Base-by-base conservation (phyloP, 2,329 filamentous ascomycete genomes). In the Paecilomyces sp. region DNA sequence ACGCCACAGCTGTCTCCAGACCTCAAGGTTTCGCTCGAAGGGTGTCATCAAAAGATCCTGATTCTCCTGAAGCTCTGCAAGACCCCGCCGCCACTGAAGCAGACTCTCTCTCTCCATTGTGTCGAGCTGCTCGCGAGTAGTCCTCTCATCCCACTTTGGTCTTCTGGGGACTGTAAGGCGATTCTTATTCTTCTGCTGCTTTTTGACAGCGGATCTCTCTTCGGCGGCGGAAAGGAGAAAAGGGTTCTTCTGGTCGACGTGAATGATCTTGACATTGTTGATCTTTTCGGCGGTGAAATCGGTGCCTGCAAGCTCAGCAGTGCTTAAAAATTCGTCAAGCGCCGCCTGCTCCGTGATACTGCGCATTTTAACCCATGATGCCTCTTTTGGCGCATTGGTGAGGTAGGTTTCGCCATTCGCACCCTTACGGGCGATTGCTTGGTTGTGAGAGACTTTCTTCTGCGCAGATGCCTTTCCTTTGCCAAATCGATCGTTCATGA, bases 261-360 rank as follows among this genome's bases (percentile, higher is more conserved):
- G 94, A 67, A 99, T 97, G 73, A 99, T 97, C 81, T 97, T 97
- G 77, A 97, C 90, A 72, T 95, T 97, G 79, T 93, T 97, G 85
- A 96, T 90, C 83, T 97, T 97, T 81, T 97, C 92, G 30, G 94
- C 95, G 0, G 93, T 97, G 76, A 99, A 99, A 74, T 99, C 94
- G 66, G 94, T 99, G 65, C 92, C 93, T n/a, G 94, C 94, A 67
- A 99, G 81, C 78, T 97, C 92, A 64, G 94, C 95, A 1, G 94
- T 99, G 60, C 89, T 90, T 64, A 99, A 81, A 76, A 99, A 99
- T 76, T 99, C 94, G 75, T 99, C 94, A 63, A 99, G 86, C 53
- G 92, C 92, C 66, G 89, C 92, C 77, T 99, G 94, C 80, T 99
- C 91, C 4, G 94, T 99, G 67, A 99, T 90, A 74, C 91, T 96